phyloP scores from a whole-genome alignment of 2,329 filamentous ascomycete genomes.

The Aspergillus sp. region DNA sequence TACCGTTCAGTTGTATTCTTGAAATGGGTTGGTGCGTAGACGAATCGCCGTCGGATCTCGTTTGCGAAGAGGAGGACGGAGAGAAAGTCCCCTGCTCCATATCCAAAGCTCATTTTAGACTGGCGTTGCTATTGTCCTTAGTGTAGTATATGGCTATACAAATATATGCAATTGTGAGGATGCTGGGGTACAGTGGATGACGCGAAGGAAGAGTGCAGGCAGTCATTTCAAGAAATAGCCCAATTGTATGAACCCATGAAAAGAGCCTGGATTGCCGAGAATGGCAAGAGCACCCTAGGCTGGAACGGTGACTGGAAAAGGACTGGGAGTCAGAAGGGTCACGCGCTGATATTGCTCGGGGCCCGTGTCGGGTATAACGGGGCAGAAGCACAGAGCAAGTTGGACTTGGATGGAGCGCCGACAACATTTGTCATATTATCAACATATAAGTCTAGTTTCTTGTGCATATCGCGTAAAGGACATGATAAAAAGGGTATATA shows the following conservation, averaged over 20 bases:
- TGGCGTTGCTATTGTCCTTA: neutral
- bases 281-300: neutral
- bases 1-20: neutral
- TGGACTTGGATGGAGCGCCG: neutral
- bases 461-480: neutral
- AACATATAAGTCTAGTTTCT: neutral
- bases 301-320: neutral
- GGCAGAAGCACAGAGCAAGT: neutral
- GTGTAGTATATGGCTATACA: neutral
- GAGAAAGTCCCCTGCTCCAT: neutral
- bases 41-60: neutral
- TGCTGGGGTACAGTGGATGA: neutral
- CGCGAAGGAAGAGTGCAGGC: neutral
- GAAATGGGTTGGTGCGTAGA: neutral
- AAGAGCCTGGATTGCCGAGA: neutral
- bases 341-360: neutral
- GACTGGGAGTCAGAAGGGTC: neutral
- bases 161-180: neutral
- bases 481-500: neutral
- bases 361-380: neutral
- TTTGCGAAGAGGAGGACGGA: neutral
- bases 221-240: too few species aligned
- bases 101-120: neutral
- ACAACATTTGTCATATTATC: neutral
- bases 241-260: too few species aligned